Evolutionary conservation across 176 grass and related monocot species (phyloP).

Genomic region (Alopecurus myosuroides): DNA sequence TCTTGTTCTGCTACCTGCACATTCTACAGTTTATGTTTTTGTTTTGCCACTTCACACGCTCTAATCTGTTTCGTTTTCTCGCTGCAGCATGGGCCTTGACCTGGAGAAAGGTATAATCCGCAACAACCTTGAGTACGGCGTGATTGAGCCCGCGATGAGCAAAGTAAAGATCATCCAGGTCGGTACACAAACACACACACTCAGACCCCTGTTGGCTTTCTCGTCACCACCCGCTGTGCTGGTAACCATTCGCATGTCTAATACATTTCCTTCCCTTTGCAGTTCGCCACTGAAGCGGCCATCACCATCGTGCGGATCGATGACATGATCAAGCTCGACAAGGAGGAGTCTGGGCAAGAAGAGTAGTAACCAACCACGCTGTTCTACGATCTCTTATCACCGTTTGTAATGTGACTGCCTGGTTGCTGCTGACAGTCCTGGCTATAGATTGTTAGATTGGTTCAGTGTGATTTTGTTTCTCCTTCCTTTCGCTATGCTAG

Average conservation of each 20-base stretch:
- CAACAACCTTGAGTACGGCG: slow-evolving; percentile 81
- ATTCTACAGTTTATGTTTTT: neutral
- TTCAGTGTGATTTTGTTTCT: neutral
- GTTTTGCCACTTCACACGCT: neutral
- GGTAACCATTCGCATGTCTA: too few species aligned
- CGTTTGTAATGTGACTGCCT: neutral
- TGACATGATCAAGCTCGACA: slow-evolving; percentile 91
- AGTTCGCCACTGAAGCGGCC: slow-evolving; percentile 94
- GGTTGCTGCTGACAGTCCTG: too few species aligned
- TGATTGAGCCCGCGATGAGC: slow-evolving; percentile 91
- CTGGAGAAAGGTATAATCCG: slow-evolving; percentile 63
- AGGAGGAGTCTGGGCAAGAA: slow-evolving; percentile 66
- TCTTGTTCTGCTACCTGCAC: neutral
- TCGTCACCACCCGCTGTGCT: neutral
- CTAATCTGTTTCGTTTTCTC: neutral
- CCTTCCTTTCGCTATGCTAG: neutral
- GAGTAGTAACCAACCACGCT: neutral
- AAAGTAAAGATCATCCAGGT: slow-evolving; percentile 69
- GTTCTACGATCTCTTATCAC: neutral
- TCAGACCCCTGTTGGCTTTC: neutral
- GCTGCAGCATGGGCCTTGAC: slow-evolving; percentile 72
- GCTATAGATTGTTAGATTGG: neutral
- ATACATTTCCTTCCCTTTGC: neutral
- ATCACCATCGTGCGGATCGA: slow-evolving; percentile 96
- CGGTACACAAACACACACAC: neutral